These are phyloP conservation scores for Didymella arachidicola DNA, from an alignment of 2,329 filamentous ascomycete species.

Conservation along the genomic window DNA sequence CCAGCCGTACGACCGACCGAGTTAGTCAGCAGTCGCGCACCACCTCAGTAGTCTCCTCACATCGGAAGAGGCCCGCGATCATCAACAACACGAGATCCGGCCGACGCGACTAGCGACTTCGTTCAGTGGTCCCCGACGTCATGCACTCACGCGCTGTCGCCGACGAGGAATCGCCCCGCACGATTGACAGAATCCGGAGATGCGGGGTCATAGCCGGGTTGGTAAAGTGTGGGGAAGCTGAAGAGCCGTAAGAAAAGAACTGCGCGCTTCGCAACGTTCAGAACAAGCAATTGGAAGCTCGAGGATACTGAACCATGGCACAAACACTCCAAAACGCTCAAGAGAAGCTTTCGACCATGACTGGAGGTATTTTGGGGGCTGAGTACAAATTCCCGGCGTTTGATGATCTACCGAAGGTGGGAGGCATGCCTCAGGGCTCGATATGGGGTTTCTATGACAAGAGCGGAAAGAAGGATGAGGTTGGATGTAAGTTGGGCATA, in stretches of 20 bases:
- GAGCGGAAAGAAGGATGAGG: slow-evolving; percentile 57
- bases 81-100: slow-evolving; percentile 7
- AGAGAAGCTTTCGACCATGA: slow-evolving; percentile 26
- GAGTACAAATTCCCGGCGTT: slow-evolving; percentile 42
- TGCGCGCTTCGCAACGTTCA: not conserved
- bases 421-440: slow-evolving; percentile 45
- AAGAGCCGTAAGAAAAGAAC: slow-evolving; percentile 2
- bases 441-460: slow-evolving; percentile 48
- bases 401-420: slow-evolving; percentile 43
- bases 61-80: slow-evolving; percentile 11
- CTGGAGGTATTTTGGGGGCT: slow-evolving; percentile 14
- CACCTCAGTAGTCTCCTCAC: slow-evolving; percentile 1
- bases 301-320: slow-evolving; percentile 13
- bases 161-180: not conserved
- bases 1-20: slow-evolving; percentile 11
- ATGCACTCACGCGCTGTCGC: not conserved
- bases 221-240: slow-evolving; percentile 9
- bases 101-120: not conserved
- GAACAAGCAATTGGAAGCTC: not conserved
- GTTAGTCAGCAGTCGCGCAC: not conserved
- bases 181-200: not conserved
- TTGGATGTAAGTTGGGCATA: slow-evolving; percentile 55
- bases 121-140: slow-evolving; percentile 5
- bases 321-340: slow-evolving; percentile 22
- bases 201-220: slow-evolving; percentile 19